Evolutionary conservation across 495 filamentous ascomycete genomes (phyloP).

Genomic region (Aspergillus incahuasiensis): DNA sequence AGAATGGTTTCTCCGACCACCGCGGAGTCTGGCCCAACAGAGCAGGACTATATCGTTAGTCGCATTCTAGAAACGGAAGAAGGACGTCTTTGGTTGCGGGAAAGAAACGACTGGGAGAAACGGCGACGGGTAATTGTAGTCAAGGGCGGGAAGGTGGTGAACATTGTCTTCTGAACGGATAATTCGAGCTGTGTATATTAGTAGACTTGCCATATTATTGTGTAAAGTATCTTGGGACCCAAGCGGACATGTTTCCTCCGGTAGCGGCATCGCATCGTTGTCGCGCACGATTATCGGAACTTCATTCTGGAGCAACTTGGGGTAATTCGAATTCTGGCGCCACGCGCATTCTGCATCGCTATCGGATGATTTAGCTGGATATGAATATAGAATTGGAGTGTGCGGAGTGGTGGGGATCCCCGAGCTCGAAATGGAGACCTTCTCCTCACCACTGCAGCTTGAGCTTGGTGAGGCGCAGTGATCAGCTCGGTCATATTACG

Average conservation of each 20-base stretch:
- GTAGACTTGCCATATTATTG: neutral
- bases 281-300: neutral
- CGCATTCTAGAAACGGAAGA: conserved; percentile 44
- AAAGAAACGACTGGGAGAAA: conserved; percentile 46
- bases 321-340: neutral
- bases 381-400: neutral
- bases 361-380: conserved; percentile 11
- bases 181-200: conserved; percentile 12
- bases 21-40: conserved; percentile 18
- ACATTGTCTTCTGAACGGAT: conserved; percentile 41
- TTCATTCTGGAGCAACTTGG: conserved; percentile 2
- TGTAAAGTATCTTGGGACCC: neutral
- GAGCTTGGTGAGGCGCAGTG: neutral
- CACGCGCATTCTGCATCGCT: neutral
- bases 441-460: conserved; percentile 14
- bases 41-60: conserved; percentile 54
- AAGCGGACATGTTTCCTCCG: neutral
- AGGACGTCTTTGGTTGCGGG: conserved; percentile 43
- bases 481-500: conserved; percentile 3
- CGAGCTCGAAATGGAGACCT: conserved; percentile 1
- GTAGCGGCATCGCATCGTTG: neutral
- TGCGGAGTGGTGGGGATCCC: conserved; percentile 12
- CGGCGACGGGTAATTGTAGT: conserved; percentile 42
- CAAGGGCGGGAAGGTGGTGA: conserved; percentile 44
- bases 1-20: conserved; percentile 23